phyloP scores from a whole-genome alignment of 1,139 yeast genomes.

The Arxiozyma telluris region DNA sequence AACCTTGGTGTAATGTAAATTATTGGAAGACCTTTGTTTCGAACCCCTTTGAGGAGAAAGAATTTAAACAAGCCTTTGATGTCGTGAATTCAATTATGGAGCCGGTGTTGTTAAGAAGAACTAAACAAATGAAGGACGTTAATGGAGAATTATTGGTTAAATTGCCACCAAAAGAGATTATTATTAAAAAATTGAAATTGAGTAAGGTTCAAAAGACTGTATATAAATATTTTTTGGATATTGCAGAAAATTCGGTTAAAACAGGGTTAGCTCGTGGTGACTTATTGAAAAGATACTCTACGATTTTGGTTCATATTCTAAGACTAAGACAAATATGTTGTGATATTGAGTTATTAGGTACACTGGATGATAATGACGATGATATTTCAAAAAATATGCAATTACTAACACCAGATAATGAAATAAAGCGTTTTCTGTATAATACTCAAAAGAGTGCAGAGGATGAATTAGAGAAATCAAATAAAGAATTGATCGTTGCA shows the following conservation, averaged over 20 bases:
- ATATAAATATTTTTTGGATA: conserved; percentile 60
- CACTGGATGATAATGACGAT: conserved; percentile 31
- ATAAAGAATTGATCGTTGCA: conserved; percentile 31
- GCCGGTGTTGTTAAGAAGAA: conserved; percentile 75
- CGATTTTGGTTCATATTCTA: conserved; percentile 73
- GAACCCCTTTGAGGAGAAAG: conserved; percentile 69
- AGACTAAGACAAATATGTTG: conserved; percentile 85
- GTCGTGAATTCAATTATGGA: conserved; percentile 78
- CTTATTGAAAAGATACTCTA: conserved; percentile 63
- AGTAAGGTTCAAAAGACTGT: conserved; percentile 56
- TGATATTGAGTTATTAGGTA: conserved; percentile 56
- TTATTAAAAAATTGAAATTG: conserved; percentile 58
- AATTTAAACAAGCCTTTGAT: conserved; percentile 62
- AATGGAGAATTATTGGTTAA: conserved; percentile 71
- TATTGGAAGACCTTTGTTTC: conserved; percentile 89
- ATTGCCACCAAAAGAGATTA: conserved; percentile 68
- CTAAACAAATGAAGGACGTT: conserved; percentile 70
- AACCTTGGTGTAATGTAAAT: conserved; percentile 83
- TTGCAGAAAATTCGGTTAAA: conserved; percentile 59
- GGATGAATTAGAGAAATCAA: conserved; percentile 12
- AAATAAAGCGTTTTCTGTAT: conserved; percentile 6
- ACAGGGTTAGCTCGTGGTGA: conserved; percentile 60
- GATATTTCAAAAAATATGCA: conserved; percentile 31
- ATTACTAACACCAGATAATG: conserved; percentile 28
- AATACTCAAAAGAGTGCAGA: background rate